Evolutionary conservation across 768 basidiomycete species (phyloP), one percentile per base, ranked within the genome.

Genomic region (Cantharellus anzutake): DNA sequence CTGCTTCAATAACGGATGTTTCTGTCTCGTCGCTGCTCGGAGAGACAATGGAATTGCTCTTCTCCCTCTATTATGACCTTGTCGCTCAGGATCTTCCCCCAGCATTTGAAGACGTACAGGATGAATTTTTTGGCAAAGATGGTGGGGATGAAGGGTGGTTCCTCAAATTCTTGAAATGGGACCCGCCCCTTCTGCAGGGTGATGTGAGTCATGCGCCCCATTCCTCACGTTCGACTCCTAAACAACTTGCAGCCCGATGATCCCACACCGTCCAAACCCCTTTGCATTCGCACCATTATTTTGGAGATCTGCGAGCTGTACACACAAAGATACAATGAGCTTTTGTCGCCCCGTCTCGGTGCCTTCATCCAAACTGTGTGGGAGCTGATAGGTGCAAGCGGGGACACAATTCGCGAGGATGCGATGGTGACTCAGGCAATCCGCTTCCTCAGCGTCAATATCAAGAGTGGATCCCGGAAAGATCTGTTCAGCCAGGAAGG

Each of bases 21-120:
- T 3, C 38, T 55, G n/a, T 44, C 4, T 76, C 64, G 68, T 76
- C 65, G 71, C 74, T 71, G 2, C 70, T 91, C 40, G 82, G 86
- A 1, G 84, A 87, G 63, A 77, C 79, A 0, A 82, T 88, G 76
- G 78, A 83, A 20, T 74, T 91, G 4, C 75, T 96, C 14, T 75
- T 86, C 16, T 86, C 93, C 41, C 80, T 98, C 35, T 98, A 84
- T 73, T 85, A 92, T 66, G 96, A 98, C 70, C 80, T 99, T 63
- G 91, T 86, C 2, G 87, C 86, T 64, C 94, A 98, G 64, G 96
- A 99, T 71, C 75, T 98, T 16, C 96, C 93, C 3, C 90, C 91
- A 11, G 84, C 82, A 64, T 83, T 99, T 65, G 96, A 99, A 68
- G 96, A 98, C 66, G 74, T 81, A 37, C 81, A 92, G 61, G 73